phyloP scores from a whole-genome alignment of 2,329 filamentous ascomycete genomes.

The Lecanoromycetidae sp. region DNA sequence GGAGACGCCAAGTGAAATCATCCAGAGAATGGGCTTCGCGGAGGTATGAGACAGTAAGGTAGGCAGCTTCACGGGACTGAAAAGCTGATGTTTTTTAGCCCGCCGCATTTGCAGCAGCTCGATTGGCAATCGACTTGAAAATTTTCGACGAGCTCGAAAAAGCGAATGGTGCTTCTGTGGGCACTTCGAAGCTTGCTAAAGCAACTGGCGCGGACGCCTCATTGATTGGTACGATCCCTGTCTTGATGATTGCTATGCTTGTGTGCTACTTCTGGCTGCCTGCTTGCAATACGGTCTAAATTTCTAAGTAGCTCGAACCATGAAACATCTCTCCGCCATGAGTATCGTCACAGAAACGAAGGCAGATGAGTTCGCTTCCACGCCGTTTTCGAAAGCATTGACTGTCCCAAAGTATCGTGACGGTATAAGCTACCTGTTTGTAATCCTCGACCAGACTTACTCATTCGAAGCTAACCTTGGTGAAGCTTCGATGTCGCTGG shows the following conservation, averaged over 20 bases:
- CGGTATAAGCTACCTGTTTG: not conserved
- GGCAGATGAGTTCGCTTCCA: not conserved
- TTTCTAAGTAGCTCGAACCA: not conserved
- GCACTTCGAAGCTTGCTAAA: not conserved
- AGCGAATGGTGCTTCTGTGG: not conserved
- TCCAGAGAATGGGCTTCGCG: not conserved
- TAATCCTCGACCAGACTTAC: not conserved
- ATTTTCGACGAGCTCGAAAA: not conserved
- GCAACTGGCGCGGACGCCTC: not conserved
- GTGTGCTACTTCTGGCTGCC: not conserved
- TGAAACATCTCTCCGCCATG: constrained; percentile 9
- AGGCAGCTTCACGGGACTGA: not conserved
- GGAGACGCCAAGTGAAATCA: constrained; percentile 1
- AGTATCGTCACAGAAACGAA: not conserved
- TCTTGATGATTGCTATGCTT: too few relatives aligned
- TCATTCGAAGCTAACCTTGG: not conserved
- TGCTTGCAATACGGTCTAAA: not conserved
- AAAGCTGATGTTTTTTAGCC: not conserved
- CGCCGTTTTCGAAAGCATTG: not conserved
- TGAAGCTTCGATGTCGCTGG: not conserved
- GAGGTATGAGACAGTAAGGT: not conserved
- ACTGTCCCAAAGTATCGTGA: constrained; percentile 7
- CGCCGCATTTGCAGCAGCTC: not conserved
- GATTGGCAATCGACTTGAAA: not conserved
- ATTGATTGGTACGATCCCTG: not conserved